phyloP scores from a whole-genome alignment of 2,329 filamentous ascomycete genomes.

The Phoma herbarum region DNA sequence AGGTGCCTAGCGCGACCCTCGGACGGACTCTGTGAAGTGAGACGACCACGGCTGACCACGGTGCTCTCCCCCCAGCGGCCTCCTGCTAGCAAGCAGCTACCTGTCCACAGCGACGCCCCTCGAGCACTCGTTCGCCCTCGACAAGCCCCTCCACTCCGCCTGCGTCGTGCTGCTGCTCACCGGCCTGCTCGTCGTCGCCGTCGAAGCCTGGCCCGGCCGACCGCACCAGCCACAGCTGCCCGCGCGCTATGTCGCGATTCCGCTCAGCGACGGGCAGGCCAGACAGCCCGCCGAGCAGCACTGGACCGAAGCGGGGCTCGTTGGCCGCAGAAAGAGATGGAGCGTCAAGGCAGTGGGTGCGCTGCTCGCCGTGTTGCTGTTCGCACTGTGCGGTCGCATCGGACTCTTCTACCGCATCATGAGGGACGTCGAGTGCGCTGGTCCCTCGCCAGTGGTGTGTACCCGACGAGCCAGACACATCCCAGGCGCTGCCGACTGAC shows the following conservation, averaged over 20 bases:
- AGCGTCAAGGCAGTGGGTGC: constrained; percentile 34
- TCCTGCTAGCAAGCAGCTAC: constrained; percentile 46
- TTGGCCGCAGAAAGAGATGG: constrained; percentile 26
- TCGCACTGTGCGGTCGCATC: constrained; percentile 44
- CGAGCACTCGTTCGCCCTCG: constrained; percentile 48
- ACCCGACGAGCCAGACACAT: not conserved
- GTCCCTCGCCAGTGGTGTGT: constrained; percentile 39
- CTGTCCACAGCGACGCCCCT: constrained; percentile 41
- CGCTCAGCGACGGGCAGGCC: constrained; percentile 37
- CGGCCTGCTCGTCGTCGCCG: constrained; percentile 43
- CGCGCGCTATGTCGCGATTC: constrained; percentile 43
- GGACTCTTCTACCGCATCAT: constrained; percentile 42
- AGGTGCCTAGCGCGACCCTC: constrained; percentile 19
- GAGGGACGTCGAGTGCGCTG: constrained; percentile 45
- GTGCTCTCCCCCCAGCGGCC: constrained; percentile 37
- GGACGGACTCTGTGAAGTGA: not conserved
- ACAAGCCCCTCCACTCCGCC: constrained; percentile 48
- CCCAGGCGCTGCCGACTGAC: no score
- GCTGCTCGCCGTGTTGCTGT: constrained; percentile 39
- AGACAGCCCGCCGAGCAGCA: constrained; percentile 36
- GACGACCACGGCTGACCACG: constrained; percentile 30
- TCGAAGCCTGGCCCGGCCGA: constrained; percentile 34
- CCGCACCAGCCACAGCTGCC: constrained; percentile 29
- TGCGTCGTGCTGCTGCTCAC: constrained; percentile 44
- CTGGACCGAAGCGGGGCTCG: constrained; percentile 38